phyloP scores from a whole-genome alignment of 495 filamentous ascomycete genomes.

The Pseudevernia furfuracea region DNA sequence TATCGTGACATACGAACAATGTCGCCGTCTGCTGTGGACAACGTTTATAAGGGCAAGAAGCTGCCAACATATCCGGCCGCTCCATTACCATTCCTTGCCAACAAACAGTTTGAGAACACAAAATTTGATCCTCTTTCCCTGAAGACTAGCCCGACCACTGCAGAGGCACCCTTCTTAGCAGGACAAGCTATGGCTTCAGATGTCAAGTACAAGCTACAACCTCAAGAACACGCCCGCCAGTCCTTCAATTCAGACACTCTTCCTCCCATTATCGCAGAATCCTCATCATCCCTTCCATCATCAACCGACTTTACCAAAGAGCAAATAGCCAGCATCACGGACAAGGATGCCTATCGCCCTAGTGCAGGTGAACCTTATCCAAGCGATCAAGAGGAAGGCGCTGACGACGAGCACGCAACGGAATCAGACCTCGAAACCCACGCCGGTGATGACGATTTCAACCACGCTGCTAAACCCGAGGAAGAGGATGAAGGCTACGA shows the following conservation, averaged over 20 bases:
- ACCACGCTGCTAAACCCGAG: constrained; percentile 2
- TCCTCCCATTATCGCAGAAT: neutral
- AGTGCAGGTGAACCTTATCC: neutral
- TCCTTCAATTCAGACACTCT: neutral
- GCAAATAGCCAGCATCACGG: neutral
- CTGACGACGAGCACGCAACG: constrained; percentile 1
- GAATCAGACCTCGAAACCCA: constrained; percentile 15
- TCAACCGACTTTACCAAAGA: neutral
- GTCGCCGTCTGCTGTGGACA: neutral
- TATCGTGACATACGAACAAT: constrained; percentile 9
- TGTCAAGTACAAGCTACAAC: neutral
- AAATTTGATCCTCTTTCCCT: neutral
- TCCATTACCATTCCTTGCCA: constrained; percentile 4
- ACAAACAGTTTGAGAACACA: neutral
- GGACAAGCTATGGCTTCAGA: neutral
- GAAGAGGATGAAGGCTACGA: constrained; percentile 9
- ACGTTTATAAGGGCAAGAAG: neutral
- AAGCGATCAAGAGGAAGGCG: constrained; percentile 1
- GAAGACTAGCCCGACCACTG: neutral
- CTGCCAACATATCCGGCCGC: neutral
- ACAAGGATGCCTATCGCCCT: neutral
- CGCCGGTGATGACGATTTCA: neutral
- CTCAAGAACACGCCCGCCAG: neutral
- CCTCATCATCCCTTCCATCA: neutral
- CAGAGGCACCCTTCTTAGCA: neutral